Conservation (phyloP, 768 basidiomycete genomes). For the Pleurotus eryngii region DNA sequence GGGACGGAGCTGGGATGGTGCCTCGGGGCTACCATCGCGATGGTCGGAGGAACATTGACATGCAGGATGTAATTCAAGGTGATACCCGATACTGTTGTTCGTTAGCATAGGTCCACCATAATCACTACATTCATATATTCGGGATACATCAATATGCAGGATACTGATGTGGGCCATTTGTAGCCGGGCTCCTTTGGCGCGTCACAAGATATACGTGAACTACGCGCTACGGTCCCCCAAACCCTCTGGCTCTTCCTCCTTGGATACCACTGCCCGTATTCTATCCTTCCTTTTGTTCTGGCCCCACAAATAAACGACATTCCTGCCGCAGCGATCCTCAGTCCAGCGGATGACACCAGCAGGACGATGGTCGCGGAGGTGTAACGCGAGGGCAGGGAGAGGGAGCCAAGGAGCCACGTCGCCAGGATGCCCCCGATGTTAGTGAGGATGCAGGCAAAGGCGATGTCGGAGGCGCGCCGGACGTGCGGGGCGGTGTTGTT, state of each 20-base stretch:
- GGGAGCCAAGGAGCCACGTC: conserved; percentile 24
- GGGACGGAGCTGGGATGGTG: conserved; percentile 96
- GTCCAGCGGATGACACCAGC: conserved; percentile 35
- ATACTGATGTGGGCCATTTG: too few relatives aligned
- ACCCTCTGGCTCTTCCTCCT: conserved; percentile 33
- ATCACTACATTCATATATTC: too few relatives aligned
- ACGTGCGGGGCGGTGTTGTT: conserved; percentile 59
- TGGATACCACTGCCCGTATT: conserved; percentile 25
- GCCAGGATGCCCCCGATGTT: conserved; percentile 56
- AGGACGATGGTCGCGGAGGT: conserved; percentile 42
- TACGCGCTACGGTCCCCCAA: conserved; percentile 52
- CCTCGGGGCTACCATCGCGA: conserved; percentile 77
- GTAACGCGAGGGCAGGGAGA: conserved; percentile 49
- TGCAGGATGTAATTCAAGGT: conserved; percentile 36
- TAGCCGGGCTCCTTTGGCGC: too few relatives aligned
- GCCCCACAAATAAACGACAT: conserved; percentile 34
- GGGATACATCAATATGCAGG: too few relatives aligned
- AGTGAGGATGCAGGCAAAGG: conserved; percentile 52
- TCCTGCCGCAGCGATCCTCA: conserved; percentile 32
- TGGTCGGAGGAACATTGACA: conserved; percentile 60
- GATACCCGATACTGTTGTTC: too few relatives aligned
- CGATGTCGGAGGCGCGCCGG: conserved; percentile 55
- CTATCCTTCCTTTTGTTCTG: conserved; percentile 46
- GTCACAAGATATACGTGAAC: conserved; percentile 28
- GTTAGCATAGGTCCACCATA: too few relatives aligned